phyloP scores from a whole-genome alignment of 176 grass and related monocot genomes.

The Hordeum vulgare region MorexV3_pseudomolecules_assembly NC_058524.1:18238312-18238811 shows the following conservation, averaged over 20 bases:
- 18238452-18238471: conserved; percentile 90
- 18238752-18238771: conserved; percentile 2
- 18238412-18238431: conserved; percentile 45
- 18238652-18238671: conserved; percentile 60
- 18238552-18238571: conserved; percentile 81
- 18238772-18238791: not conserved
- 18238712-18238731: conserved; percentile 76
- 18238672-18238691: conserved; percentile 65
- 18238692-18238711: conserved; percentile 98
- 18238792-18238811: not conserved
- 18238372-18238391: conserved; percentile 48
- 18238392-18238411: conserved; percentile 74
- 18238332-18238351: conserved; percentile 52
- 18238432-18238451: conserved; percentile 89
- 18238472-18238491: conserved; percentile 78
- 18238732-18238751: not conserved
- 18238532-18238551: conserved; percentile 85
- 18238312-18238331: conserved; percentile 70
- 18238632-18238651: conserved; percentile 74
- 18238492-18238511: conserved; percentile 73
- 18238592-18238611: conserved; percentile 82
- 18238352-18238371: not conserved
- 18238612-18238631: conserved; percentile 81
- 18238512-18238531: conserved; percentile 65
- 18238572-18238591: conserved; percentile 88